A percentile compares a stretch with the other conserved stretches of the same genome.
These are phyloP conservation scores for Malus domestica DNA, from an alignment of 306 rosid species.

Conservation along the genomic window ASM211411v1 NC_041804.1:7102501-7103000, in stretches of 20 bases:
- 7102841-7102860: no score
- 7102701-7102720: neutral
- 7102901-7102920: neutral
- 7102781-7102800: neutral
- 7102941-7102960: no score
- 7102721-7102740: neutral
- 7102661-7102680: neutral
- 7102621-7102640: conserved; percentile 22
- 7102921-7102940: no score
- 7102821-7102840: no score
- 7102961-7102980: no score
- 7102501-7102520: neutral
- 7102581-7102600: conserved; percentile 35
- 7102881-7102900: neutral
- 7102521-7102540: conserved; percentile 49
- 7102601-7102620: conserved; percentile 19
- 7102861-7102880: neutral
- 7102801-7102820: neutral
- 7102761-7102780: neutral
- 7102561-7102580: conserved; percentile 34
- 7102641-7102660: conserved; percentile 13
- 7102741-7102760: neutral
- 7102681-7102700: neutral
- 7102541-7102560: conserved; percentile 16
- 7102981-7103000: no score